These are phyloP conservation scores for Cryphonectria naterciae DNA, from an alignment of 2,329 filamentous ascomycete genomes.

Conservation along the genomic window DNA sequence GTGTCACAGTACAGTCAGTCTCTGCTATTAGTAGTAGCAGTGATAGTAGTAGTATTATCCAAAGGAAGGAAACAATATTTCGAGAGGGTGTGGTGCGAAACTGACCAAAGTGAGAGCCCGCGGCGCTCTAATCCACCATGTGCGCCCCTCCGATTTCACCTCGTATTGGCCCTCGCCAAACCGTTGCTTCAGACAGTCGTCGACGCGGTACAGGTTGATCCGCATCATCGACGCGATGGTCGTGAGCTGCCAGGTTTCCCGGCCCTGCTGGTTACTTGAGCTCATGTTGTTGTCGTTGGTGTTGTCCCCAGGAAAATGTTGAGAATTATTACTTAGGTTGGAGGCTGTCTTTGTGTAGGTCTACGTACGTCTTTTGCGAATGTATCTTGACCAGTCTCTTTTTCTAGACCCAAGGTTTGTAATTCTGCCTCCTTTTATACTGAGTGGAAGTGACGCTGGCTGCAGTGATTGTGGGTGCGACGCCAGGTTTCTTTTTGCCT, in stretches of 20 bases:
- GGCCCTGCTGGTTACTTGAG: not conserved
- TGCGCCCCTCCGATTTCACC: not conserved
- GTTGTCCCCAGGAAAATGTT: not conserved
- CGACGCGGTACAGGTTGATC: constrained; percentile 3
- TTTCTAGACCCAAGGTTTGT: not conserved
- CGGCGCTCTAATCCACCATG: constrained; percentile 6
- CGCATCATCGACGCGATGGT: not conserved
- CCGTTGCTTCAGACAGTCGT: not conserved
- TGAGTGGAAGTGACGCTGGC: not conserved
- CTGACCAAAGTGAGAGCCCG: not conserved
- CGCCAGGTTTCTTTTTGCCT: not conserved
- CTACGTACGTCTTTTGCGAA: not conserved
- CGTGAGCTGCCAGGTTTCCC: not conserved
- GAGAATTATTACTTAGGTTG: not conserved
- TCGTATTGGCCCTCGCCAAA: constrained; percentile 6
- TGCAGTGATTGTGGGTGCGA: not conserved
- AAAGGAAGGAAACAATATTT: not conserved
- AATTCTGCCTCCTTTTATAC: not conserved
- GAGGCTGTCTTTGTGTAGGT: not conserved
- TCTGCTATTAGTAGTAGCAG: too few relatives aligned
- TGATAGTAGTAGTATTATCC: too few relatives aligned
- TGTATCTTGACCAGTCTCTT: not conserved
- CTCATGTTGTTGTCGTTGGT: not conserved
- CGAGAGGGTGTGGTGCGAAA: not conserved
- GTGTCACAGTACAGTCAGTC: not conserved